Conservation (phyloP, 1,284 basidiomycete species). For the Naganishia sp. region DNA sequence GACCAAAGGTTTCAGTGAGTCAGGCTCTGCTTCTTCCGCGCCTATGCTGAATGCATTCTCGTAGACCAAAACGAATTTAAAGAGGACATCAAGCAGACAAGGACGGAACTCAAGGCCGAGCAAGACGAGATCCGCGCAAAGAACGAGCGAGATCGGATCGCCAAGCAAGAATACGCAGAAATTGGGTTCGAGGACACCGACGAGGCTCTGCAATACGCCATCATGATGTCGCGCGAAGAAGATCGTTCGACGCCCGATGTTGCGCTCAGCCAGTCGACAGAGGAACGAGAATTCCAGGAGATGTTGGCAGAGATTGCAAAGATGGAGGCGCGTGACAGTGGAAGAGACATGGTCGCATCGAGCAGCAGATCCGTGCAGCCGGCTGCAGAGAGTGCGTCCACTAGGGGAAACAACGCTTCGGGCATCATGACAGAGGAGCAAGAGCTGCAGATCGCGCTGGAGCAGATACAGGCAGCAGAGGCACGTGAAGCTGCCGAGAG, state of each 20-base stretch:
- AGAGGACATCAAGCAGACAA: constrained; percentile 40
- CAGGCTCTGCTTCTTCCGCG: not conserved
- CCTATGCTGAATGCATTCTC: not conserved
- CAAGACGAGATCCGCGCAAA: constrained; percentile 35
- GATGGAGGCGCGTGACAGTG: not conserved
- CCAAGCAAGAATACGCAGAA: constrained; percentile 40
- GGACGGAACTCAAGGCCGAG: constrained; percentile 39
- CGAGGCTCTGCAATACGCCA: constrained; percentile 46
- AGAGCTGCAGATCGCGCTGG: constrained; percentile 13
- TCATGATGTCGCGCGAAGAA: constrained; percentile 46
- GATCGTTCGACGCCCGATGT: not conserved
- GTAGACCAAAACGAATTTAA: constrained; percentile 44
- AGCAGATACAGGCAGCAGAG: constrained; percentile 23
- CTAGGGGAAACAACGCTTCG: not conserved
- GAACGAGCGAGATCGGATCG: constrained; percentile 32
- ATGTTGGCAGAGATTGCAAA: constrained; percentile 24
- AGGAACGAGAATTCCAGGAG: constrained; percentile 29
- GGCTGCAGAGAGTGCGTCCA: not conserved
- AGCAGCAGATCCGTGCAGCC: not conserved
- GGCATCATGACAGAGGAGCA: constrained; percentile 20
- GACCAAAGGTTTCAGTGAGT: constrained; percentile 37
- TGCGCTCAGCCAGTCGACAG: constrained; percentile 33
- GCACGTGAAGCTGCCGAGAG: constrained; percentile 8
- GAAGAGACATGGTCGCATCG: not conserved
- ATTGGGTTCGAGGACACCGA: constrained; percentile 46